These are phyloP conservation scores for Podila verticillata DNA, from an alignment of 192 early-diverging fungal genomes.

Conservation along the genomic window DNA sequence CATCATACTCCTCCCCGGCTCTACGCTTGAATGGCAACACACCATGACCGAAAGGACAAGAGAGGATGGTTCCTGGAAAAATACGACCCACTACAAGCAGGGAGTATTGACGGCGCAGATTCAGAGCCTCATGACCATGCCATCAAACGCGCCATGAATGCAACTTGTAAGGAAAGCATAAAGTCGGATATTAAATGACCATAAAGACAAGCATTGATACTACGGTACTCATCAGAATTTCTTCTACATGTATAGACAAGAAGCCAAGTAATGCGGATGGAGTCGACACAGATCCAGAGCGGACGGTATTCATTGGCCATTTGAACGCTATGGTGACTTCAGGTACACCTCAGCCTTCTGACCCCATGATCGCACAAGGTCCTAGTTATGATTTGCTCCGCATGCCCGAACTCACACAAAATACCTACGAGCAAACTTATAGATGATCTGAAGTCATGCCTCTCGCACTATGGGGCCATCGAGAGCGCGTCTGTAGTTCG, in stretches of 20 bases:
- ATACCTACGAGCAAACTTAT: no score
- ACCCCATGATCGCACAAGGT: not conserved
- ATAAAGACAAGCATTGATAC: not conserved
- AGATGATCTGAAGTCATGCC: constrained; percentile 16
- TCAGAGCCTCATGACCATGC: constrained; percentile 46
- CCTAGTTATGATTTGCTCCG: not conserved
- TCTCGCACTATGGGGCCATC: constrained; percentile 24
- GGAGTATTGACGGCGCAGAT: constrained; percentile 43
- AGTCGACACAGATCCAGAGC: constrained; percentile 21
- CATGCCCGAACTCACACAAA: no score
- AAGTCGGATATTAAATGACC: no score
- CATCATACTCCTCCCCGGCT: not conserved
- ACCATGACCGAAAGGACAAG: not conserved
- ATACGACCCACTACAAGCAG: constrained; percentile 38
- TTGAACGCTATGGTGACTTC: constrained; percentile 35
- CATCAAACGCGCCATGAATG: constrained; percentile 28
- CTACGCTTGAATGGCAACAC: not conserved
- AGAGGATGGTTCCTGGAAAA: constrained; percentile 36
- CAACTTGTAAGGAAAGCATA: constrained; percentile 23
- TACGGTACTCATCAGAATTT: not conserved
- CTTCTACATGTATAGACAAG: not conserved
- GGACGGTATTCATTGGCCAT: constrained; percentile 43
- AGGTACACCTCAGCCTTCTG: constrained; percentile 11
- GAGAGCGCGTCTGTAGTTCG: constrained; percentile 8
- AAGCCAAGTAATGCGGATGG: constrained; percentile 6